These are phyloP conservation scores for Anthoceros angustus DNA, from an alignment of 225 moss, liverwort and hornwort genomes.

Conservation along the genomic window DNA sequence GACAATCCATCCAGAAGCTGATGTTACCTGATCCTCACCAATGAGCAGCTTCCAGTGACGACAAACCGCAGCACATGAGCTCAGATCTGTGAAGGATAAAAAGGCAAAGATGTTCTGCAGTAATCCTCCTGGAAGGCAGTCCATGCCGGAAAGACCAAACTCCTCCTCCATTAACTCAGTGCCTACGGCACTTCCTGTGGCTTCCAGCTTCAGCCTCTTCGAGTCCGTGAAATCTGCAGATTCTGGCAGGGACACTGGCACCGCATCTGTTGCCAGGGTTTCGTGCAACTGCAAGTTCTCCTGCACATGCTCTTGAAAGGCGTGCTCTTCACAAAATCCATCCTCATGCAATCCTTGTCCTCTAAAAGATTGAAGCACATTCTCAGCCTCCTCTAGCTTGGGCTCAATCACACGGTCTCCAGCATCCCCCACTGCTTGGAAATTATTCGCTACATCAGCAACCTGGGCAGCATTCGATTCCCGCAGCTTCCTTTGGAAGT, in stretches of 20 bases:
- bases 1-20: not conserved
- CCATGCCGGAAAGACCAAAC: not conserved
- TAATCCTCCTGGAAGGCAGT: not conserved
- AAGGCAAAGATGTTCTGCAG: not conserved
- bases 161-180: not conserved
- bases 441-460: not conserved
- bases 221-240: not conserved
- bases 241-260: not conserved
- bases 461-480: not conserved
- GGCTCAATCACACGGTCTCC: not conserved
- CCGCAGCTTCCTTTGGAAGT: not conserved
- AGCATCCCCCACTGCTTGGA: not conserved
- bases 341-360: not conserved
- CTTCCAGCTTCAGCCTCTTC: not conserved
- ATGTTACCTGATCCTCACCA: slow-evolving; percentile 1
- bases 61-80: slow-evolving; percentile 4
- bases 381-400: not conserved
- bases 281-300: not conserved
- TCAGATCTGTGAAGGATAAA: not conserved
- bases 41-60: not conserved
- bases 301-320: not conserved
- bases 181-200: not conserved
- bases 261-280: not conserved
- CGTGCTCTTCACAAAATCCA: not conserved
- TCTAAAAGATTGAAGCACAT: not conserved